Percentiles rank a stretch among this genome's conserved stretches.
Conservation (phyloP, 2,329 filamentous ascomycete species). For the Aureobasidium musti region DNA sequence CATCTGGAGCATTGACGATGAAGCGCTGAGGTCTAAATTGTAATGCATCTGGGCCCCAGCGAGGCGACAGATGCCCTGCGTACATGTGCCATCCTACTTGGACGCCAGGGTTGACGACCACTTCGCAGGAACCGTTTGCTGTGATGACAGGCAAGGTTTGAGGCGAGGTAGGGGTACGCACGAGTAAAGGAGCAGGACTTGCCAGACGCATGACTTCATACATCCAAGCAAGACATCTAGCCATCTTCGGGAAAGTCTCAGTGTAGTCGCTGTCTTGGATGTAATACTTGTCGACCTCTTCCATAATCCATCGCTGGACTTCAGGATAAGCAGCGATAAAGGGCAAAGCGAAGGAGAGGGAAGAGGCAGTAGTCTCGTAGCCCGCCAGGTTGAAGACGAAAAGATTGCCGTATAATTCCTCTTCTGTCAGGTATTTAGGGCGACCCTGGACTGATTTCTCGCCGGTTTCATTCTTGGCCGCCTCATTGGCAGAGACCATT, state of each 20-base stretch:
- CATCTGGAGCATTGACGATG: slow-evolving; percentile 37
- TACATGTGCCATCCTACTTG: neutral
- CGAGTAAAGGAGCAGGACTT: slow-evolving; percentile 45
- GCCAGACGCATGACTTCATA: slow-evolving; percentile 52
- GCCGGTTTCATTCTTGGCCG: neutral
- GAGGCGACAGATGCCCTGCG: neutral
- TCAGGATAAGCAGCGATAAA: neutral
- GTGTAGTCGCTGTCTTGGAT: slow-evolving; percentile 44
- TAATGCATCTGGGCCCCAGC: slow-evolving; percentile 40
- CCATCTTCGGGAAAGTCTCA: slow-evolving; percentile 44
- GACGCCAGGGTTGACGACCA: neutral
- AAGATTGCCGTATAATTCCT: slow-evolving; percentile 50
- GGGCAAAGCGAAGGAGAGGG: slow-evolving; percentile 50
- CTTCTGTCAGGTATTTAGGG: slow-evolving; percentile 38
- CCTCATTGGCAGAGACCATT: neutral
- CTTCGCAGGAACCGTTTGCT: slow-evolving; percentile 30
- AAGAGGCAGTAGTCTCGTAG: slow-evolving; percentile 55
- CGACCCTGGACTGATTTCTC: neutral
- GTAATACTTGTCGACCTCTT: slow-evolving; percentile 51
- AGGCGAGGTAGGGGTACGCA: slow-evolving; percentile 39
- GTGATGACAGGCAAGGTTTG: slow-evolving; percentile 34
- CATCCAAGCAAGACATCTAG: slow-evolving; percentile 54
- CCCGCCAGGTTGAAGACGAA: slow-evolving; percentile 53
- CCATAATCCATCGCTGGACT: slow-evolving; percentile 53
- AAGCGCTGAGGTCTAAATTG: slow-evolving; percentile 47